Percentiles rank a stretch among this genome's conserved stretches.
These are phyloP conservation scores for Clonostachys solani DNA, from an alignment of 2,329 filamentous ascomycete species.

Conservation along the genomic window DNA sequence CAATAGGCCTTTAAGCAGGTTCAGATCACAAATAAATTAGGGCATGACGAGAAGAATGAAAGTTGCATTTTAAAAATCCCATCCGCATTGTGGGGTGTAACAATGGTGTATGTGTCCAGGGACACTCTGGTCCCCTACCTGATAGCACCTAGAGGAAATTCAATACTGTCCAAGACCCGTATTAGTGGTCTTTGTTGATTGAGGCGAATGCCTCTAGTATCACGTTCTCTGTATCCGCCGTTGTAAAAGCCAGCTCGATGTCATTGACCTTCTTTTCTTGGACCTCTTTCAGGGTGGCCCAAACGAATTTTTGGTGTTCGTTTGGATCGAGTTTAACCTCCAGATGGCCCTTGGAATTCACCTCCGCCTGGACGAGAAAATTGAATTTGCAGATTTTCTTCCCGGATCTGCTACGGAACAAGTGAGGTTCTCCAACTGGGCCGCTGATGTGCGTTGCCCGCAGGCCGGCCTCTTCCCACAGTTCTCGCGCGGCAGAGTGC, in stretches of 20 bases:
- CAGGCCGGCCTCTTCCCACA: constrained; percentile 42
- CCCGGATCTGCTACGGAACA: constrained; percentile 27
- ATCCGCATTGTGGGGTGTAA: too few relatives aligned
- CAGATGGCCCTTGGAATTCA: constrained; percentile 18
- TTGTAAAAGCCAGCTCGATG: constrained; percentile 22
- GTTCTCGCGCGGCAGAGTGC: constrained; percentile 36
- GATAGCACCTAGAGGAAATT: too few relatives aligned
- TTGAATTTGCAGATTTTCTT: constrained; percentile 20
- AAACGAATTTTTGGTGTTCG: constrained; percentile 35
- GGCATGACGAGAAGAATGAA: too few relatives aligned
- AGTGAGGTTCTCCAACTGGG: constrained; percentile 16
- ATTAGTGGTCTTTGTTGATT: too few relatives aligned
- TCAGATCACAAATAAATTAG: too few relatives aligned
- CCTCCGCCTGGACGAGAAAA: constrained; percentile 27
- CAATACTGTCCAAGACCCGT: too few relatives aligned
- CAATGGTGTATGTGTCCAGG: too few relatives aligned
- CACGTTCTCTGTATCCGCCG: constrained; percentile 14
- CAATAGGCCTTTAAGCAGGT: too few relatives aligned
- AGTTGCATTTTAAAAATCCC: too few relatives aligned
- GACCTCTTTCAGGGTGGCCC: constrained; percentile 32
- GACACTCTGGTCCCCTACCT: too few relatives aligned
- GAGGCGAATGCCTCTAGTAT: constrained; percentile 20
- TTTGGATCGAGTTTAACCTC: constrained; percentile 26
- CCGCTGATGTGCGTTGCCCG: constrained; percentile 16
- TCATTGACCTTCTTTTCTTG: constrained; percentile 13